Base-by-base conservation (phyloP, 2,329 filamentous ascomycete species). In the Biscogniauxia mediterranea region DNA sequence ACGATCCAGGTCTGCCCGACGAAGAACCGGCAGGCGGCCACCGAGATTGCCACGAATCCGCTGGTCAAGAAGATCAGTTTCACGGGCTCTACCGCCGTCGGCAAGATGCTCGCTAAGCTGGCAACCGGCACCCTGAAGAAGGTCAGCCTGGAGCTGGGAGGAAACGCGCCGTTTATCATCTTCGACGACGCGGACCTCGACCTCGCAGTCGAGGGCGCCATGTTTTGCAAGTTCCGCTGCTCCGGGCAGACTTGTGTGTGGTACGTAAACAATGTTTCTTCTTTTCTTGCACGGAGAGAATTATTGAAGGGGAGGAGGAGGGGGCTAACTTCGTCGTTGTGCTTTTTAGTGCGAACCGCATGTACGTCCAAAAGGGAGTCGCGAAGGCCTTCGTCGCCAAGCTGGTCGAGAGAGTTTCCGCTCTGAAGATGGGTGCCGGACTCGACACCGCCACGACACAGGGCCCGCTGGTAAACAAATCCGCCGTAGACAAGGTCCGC, bases 151-250 rank as follows among this genome's bases (percentile, higher is more conserved):
- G 89, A 92, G 71, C 84, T 92, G 2, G 89, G 89, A 54, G 89
- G 89, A 21, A 92, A 92, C 71, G 86, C 89, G 0, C 89, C 89
- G 0, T 91, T 92, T 74, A 91, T 92, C 64, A 88, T 92, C 52
- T 92, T 92, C 69, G 88, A 92, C 68, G 89, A 92, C 69, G 85
- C 89, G 13, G 87, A 92, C 70, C 77, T 92, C 19, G 88, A 91
- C 53, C 21, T 52, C 0, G 76, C 78, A 13, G 88, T 89, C 2
- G 86, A 91, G 5, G 78, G 81, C 0, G 87, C 87, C 20, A 83
- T 92, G 56, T 75, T 83, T 28, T 86, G 82, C 62, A 92, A 92
- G 72, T 92, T 91, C 80, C 84, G 89, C 55, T 85, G 83, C 61
- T 88, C 86, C 0, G 89, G 89, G 21, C 89, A 92, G 77, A 91